Evolutionary conservation across 306 rosid genomes (phyloP).

Genomic region (Mimosa bimucronata): DNA sequence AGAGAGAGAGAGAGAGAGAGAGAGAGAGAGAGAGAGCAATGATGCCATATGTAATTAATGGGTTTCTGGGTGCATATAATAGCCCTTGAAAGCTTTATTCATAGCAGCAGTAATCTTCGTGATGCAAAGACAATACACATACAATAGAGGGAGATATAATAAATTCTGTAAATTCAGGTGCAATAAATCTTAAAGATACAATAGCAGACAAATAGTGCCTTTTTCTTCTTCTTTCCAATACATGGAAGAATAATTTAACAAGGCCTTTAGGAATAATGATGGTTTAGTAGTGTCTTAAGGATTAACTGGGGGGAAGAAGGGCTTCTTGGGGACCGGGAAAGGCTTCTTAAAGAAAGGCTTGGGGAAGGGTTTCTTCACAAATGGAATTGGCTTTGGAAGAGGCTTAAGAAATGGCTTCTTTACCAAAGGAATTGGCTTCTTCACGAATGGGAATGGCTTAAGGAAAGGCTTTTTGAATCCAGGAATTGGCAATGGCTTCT

Average conservation of each 20-base stretch:
- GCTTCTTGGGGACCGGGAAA: conserved; percentile 22
- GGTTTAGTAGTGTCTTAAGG: neutral
- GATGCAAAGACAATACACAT: neutral
- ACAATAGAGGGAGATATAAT: neutral
- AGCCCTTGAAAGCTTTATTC: neutral
- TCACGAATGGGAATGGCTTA: conserved; percentile 8
- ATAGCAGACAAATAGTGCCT: neutral
- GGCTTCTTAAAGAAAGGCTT: conserved; percentile 2
- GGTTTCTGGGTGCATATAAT: neutral
- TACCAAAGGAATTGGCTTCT: neutral
- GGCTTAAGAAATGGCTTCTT: neutral
- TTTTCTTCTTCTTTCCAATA: neutral
- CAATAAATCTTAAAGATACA: neutral
- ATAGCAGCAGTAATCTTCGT: neutral
- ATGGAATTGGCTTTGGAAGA: neutral
- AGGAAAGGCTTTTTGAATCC: neutral
- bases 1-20: neutral
- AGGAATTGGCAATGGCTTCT: conserved; percentile 7
- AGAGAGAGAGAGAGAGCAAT: neutral
- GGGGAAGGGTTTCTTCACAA: conserved; percentile 22
- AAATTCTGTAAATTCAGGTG: neutral
- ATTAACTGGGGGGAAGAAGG: conserved; percentile 26
- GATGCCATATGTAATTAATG: neutral
- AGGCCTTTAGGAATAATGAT: neutral
- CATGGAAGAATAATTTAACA: neutral